These are phyloP conservation scores for Mycena albidolilacea DNA, from an alignment of 768 basidiomycete genomes.

Conservation along the genomic window DNA sequence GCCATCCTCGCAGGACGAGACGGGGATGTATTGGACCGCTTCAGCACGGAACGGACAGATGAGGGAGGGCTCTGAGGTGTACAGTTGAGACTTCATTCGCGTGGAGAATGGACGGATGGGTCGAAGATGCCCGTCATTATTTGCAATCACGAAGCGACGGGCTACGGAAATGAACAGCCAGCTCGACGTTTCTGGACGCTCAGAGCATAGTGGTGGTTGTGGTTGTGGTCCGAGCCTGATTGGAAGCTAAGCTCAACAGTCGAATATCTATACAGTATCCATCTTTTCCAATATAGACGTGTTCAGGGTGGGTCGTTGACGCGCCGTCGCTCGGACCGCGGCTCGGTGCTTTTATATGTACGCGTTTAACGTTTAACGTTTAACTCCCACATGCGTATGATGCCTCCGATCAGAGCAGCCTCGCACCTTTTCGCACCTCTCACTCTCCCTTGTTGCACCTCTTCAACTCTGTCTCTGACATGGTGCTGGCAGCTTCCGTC, in stretches of 20 bases:
- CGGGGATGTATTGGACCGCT: slow-evolving; percentile 14
- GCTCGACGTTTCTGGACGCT: too few species aligned
- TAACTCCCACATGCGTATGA: neutral
- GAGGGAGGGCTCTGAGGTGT: slow-evolving; percentile 17
- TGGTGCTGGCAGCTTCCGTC: too few species aligned
- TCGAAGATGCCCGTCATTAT: neutral
- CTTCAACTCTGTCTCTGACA: too few species aligned
- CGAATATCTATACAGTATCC: neutral
- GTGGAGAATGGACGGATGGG: neutral
- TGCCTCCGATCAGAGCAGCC: too few species aligned
- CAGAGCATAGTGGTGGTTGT: too few species aligned
- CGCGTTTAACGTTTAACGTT: too few species aligned
- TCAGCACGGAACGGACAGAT: slow-evolving; percentile 21
- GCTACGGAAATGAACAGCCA: too few species aligned
- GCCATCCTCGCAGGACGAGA: slow-evolving; percentile 16
- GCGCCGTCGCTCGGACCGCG: neutral
- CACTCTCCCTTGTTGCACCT: too few species aligned
- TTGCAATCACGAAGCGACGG: neutral
- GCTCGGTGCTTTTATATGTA: neutral
- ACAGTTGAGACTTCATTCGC: slow-evolving; percentile 17
- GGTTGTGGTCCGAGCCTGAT: too few species aligned
- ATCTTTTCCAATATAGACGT: neutral
- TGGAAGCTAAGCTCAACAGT: too few species aligned
- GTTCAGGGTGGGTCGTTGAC: neutral
- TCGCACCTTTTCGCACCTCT: too few species aligned